Evolutionary conservation across 345 rosid species (phyloP).

Genomic region (Salix caprea): DNA sequence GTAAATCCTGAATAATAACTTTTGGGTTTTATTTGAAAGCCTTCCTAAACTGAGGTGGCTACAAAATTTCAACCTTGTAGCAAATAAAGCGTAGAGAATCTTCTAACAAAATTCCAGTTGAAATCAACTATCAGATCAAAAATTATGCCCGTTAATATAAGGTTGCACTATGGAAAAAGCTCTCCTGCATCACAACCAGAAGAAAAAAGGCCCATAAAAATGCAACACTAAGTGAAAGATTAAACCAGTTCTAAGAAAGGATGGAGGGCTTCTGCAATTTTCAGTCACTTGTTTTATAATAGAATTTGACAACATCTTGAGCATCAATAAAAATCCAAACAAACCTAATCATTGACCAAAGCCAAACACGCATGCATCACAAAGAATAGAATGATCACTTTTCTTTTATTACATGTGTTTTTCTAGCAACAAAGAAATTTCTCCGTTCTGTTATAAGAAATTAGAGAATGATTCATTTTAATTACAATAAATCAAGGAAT

Average conservation of each 20-base stretch:
- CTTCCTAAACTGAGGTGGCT: too few species aligned
- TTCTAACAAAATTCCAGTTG: too few species aligned
- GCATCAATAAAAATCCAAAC: not conserved
- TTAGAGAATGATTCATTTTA: not conserved
- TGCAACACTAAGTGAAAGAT: not conserved
- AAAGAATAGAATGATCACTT: not conserved
- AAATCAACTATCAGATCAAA: too few species aligned
- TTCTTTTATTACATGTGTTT: not conserved
- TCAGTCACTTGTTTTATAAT: not conserved
- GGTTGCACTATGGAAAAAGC: too few species aligned
- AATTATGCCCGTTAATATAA: too few species aligned
- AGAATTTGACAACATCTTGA: not conserved
- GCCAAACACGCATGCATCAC: not conserved
- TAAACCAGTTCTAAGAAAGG: not conserved
- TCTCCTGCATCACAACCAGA: too few species aligned
- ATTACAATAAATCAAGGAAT: not conserved
- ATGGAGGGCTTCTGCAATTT: not conserved
- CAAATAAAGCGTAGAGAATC: too few species aligned
- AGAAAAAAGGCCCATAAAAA: not conserved
- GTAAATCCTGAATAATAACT: too few species aligned
- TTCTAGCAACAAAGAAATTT: not conserved
- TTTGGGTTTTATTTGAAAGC: too few species aligned
- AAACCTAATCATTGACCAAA: not conserved
- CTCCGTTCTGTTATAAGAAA: not conserved
- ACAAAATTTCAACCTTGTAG: too few species aligned